Conservation (phyloP, 768 basidiomycete species). For the Leccinellum luteum region DNA sequence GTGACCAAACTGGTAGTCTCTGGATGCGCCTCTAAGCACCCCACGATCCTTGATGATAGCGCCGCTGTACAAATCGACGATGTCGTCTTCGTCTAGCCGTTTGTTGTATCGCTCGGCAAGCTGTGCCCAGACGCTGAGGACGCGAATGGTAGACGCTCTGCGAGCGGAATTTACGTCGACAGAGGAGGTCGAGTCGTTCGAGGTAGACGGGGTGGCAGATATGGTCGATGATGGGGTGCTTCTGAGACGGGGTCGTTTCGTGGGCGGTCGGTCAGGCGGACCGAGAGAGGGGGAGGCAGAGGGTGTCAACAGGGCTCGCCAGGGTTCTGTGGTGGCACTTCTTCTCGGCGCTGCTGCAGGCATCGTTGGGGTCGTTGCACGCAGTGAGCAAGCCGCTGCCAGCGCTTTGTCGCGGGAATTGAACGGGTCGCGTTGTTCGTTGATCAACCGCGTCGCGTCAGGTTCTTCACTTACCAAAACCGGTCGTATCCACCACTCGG, state of each 20-base stretch:
- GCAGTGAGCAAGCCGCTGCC: slow-evolving; percentile 3
- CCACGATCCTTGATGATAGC: slow-evolving; percentile 70
- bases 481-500: not conserved
- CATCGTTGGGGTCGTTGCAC: slow-evolving; percentile 13
- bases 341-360: slow-evolving; percentile 1
- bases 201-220: slow-evolving; percentile 33
- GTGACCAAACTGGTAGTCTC: slow-evolving; percentile 50
- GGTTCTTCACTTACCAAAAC: slow-evolving; percentile 13
- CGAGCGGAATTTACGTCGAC: slow-evolving; percentile 53
- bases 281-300: slow-evolving; percentile 29
- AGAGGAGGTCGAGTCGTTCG: slow-evolving; percentile 26
- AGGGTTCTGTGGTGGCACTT: slow-evolving; percentile 5
- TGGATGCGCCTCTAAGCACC: slow-evolving; percentile 45
- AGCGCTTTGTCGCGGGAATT: slow-evolving; percentile 1
- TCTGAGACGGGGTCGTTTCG: slow-evolving; percentile 49
- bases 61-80: slow-evolving; percentile 63
- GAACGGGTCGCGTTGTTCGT: not conserved
- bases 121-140: slow-evolving; percentile 62
- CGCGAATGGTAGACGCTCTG: slow-evolving; percentile 49
- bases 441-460: slow-evolving; percentile 15
- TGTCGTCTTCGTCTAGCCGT: slow-evolving; percentile 74
- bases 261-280: slow-evolving; percentile 38
- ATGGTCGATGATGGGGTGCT: slow-evolving; percentile 45
- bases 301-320: slow-evolving; percentile 20
- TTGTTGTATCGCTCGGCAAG: slow-evolving; percentile 68